These are phyloP conservation scores for Abelmoschus esculentus DNA, from an alignment of 345 rosid genomes.

Conservation along the genomic window DNA sequence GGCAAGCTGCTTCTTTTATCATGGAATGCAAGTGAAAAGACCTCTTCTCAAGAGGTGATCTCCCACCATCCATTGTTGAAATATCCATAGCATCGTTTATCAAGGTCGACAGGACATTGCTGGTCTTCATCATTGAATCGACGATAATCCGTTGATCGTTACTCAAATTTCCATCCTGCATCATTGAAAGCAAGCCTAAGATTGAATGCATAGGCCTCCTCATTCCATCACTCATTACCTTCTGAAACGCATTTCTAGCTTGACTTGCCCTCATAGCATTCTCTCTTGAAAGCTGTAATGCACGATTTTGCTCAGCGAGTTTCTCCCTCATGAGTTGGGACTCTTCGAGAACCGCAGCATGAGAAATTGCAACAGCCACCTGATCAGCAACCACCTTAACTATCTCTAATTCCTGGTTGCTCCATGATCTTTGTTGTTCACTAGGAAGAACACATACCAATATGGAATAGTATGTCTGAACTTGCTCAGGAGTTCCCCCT, in stretches of 20 bases:
- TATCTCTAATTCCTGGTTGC: conserved; percentile 73
- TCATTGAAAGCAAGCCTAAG: conserved; percentile 66
- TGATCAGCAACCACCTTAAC: conserved; percentile 92
- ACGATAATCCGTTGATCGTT: conserved; percentile 54
- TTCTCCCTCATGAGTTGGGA: conserved; percentile 90
- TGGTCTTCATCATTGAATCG: conserved; percentile 71
- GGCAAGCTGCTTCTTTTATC: conserved; percentile 65
- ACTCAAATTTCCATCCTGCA: conserved; percentile 55
- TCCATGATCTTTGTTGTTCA: conserved; percentile 66
- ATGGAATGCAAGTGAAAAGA: conserved; percentile 53
- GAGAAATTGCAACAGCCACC: conserved; percentile 94
- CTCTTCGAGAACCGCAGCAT: conserved; percentile 91
- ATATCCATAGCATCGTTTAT: conserved; percentile 82
- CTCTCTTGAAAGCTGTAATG: conserved; percentile 54
- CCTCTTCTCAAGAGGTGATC: conserved; percentile 53
- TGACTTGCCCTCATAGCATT: conserved; percentile 85
- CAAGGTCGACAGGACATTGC: conserved; percentile 66
- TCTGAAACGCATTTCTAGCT: conserved; percentile 73
- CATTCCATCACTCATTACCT: conserved; percentile 88
- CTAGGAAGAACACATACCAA: conserved; percentile 77
- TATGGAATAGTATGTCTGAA: conserved; percentile 67
- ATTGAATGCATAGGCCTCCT: conserved; percentile 88
- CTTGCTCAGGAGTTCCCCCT: conserved; percentile 79
- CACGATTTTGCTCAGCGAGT: conserved; percentile 77
- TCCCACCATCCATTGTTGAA: conserved; percentile 53